Evolutionary conservation across 2,329 filamentous ascomycete species (phyloP).

Genomic region (Sporothrix schenckii): DNA sequence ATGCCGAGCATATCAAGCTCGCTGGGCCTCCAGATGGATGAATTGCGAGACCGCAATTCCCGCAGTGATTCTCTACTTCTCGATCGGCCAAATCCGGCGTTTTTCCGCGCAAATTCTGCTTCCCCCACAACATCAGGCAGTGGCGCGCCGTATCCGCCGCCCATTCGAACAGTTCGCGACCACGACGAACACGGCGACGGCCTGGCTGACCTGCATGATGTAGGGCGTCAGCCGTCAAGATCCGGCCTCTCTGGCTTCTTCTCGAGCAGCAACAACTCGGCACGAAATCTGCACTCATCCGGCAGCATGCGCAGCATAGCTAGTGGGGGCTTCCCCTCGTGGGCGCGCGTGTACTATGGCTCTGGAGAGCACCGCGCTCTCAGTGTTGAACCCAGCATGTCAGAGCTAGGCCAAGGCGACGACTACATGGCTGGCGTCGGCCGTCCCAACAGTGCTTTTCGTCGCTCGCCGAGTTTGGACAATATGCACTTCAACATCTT

Average conservation of each 20-base stretch:
- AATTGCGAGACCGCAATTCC: constrained; percentile 40
- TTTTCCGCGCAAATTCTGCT: constrained; percentile 40
- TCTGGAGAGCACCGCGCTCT: constrained; percentile 63
- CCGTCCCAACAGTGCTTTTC: constrained; percentile 51
- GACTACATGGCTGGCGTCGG: constrained; percentile 45
- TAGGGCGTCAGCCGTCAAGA: constrained; percentile 58
- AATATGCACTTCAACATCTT: constrained; percentile 51
- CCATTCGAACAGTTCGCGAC: constrained; percentile 54
- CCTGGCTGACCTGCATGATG: constrained; percentile 60
- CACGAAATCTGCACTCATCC: constrained; percentile 57
- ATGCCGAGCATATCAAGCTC: constrained; percentile 63
- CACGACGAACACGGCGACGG: constrained; percentile 68
- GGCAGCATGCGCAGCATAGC: constrained; percentile 52
- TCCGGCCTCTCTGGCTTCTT: constrained; percentile 57
- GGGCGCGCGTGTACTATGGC: constrained; percentile 71
- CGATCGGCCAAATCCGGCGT: constrained; percentile 54
- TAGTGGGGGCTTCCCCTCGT: constrained; percentile 53
- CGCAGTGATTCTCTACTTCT: constrained; percentile 49
- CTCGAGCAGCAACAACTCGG: constrained; percentile 47
- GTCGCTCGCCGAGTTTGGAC: constrained; percentile 57
- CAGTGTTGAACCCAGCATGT: constrained; percentile 51
- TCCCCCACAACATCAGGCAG: constrained; percentile 36
- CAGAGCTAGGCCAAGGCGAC: constrained; percentile 36
- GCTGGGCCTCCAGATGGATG: constrained; percentile 51
- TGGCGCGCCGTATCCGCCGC: constrained; percentile 43